phyloP scores from a whole-genome alignment of 306 rosid genomes.

The Hippophae rhamnoides region DNA sequence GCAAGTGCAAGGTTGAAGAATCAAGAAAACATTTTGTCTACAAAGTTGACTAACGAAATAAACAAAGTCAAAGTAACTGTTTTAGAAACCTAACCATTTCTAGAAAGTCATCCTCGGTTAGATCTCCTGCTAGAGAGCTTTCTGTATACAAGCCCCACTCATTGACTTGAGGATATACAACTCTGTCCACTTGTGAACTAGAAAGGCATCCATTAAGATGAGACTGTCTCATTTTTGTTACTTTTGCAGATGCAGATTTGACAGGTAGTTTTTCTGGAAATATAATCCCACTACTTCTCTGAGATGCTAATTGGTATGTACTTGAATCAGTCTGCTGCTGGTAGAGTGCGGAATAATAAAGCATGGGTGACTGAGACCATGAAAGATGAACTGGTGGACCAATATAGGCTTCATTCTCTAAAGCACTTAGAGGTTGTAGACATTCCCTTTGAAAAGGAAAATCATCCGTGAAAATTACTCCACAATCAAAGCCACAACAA shows the following conservation, averaged over 20 bases:
- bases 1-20: too few species aligned
- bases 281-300: slow-evolving; percentile 30
- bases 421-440: slow-evolving; percentile 33
- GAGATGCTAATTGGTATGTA: slow-evolving; percentile 33
- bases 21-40: too few species aligned
- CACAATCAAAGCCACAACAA: slow-evolving; percentile 23
- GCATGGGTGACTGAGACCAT: slow-evolving; percentile 49
- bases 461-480: slow-evolving; percentile 34
- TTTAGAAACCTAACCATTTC: slow-evolving; percentile 41
- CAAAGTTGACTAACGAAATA: neutral
- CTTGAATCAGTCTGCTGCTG: slow-evolving; percentile 40
- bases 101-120: slow-evolving; percentile 68
- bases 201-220: slow-evolving; percentile 22
- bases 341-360: slow-evolving; percentile 36
- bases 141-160: slow-evolving; percentile 45
- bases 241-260: slow-evolving; percentile 27
- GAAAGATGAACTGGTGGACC: slow-evolving; percentile 25
- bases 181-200: slow-evolving; percentile 28
- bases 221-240: slow-evolving; percentile 30
- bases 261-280: slow-evolving; percentile 23
- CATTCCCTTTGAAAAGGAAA: slow-evolving; percentile 37
- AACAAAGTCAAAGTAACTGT: neutral
- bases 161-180: slow-evolving; percentile 33
- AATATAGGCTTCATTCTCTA: slow-evolving; percentile 34
- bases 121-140: slow-evolving; percentile 39